These are phyloP conservation scores for Fagopyrum tataricum DNA, from an alignment of 148 eudicot species.

Conservation along the genomic window DNA sequence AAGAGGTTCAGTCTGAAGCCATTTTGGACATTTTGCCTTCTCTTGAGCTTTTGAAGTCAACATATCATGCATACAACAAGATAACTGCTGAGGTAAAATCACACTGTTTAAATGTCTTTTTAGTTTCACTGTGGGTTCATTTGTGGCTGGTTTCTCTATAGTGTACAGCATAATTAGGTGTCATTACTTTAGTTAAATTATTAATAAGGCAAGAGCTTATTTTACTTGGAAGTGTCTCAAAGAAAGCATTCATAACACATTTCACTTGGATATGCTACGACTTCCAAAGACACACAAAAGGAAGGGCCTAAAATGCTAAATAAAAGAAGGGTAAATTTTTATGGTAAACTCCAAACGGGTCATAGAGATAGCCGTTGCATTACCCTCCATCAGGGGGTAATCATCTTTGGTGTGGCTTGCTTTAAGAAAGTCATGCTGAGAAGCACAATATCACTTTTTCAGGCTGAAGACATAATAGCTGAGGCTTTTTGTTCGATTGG, in stretches of 20 bases:
- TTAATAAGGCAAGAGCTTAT: background rate
- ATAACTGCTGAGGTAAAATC: slow-evolving; percentile 66
- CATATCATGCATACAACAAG: slow-evolving; percentile 71
- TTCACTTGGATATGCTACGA: background rate
- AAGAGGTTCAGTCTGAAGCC: slow-evolving; percentile 23
- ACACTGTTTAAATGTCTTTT: background rate
- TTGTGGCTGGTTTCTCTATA: background rate
- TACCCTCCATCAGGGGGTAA: background rate
- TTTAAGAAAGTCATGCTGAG: slow-evolving; percentile 1
- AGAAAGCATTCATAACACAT: slow-evolving; percentile 1
- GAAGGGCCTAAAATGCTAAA: background rate
- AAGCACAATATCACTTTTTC: slow-evolving; percentile 12
- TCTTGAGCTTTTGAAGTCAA: slow-evolving; percentile 39
- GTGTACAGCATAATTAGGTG: background rate
- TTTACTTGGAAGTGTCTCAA: background rate
- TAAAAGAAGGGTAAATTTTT: background rate
- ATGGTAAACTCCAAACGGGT: background rate
- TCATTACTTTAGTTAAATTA: background rate
- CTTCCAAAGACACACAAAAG: background rate
- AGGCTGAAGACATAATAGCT: slow-evolving; percentile 80
- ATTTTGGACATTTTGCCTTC: slow-evolving; percentile 44
- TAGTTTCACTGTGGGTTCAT: background rate
- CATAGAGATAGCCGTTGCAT: background rate
- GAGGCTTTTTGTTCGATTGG: slow-evolving; percentile 62
- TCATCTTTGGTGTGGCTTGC: background rate